Conservation (phyloP, 1,284 basidiomycete genomes). For the Wallemia mellicola region DNA sequence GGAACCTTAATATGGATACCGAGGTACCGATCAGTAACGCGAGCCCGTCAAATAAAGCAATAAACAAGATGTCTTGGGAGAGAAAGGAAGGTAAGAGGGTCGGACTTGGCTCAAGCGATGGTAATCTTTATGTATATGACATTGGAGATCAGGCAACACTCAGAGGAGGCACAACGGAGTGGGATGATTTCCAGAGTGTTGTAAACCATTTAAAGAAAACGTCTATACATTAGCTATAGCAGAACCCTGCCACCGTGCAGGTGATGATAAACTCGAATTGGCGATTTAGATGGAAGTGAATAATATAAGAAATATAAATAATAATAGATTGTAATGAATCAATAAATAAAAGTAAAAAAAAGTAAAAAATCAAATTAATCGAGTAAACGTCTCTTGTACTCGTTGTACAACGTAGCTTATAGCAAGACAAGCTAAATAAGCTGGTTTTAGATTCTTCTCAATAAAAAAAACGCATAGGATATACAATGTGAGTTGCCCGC, state of each 20-base stretch:
- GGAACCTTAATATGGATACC: conserved; percentile 79
- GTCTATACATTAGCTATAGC: neutral
- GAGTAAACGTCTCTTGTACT: neutral
- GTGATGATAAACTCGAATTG: too few species aligned
- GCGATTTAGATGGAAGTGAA: too few species aligned
- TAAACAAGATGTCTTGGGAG: conserved; percentile 92
- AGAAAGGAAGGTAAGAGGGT: conserved; percentile 49
- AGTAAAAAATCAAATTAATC: neutral
- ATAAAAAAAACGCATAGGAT: neutral
- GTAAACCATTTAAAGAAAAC: neutral
- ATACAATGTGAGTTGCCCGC: neutral
- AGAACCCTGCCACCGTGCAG: too few species aligned
- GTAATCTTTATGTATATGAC: conserved; percentile 73
- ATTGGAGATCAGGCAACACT: conserved; percentile 52
- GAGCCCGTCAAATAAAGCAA: conserved; percentile 38
- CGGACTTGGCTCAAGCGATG: conserved; percentile 70
- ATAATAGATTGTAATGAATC: too few species aligned
- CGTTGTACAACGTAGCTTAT: neutral
- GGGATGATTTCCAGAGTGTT: conserved; percentile 52
- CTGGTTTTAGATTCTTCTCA: neutral
- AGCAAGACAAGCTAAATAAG: neutral
- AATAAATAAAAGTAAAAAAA: neutral
- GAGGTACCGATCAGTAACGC: conserved; percentile 65
- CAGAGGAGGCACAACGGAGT: conserved; percentile 41
- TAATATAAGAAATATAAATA: too few species aligned